Base-by-base conservation (phyloP, 257 asterid species). In the Cordia subcordata region DNA sequence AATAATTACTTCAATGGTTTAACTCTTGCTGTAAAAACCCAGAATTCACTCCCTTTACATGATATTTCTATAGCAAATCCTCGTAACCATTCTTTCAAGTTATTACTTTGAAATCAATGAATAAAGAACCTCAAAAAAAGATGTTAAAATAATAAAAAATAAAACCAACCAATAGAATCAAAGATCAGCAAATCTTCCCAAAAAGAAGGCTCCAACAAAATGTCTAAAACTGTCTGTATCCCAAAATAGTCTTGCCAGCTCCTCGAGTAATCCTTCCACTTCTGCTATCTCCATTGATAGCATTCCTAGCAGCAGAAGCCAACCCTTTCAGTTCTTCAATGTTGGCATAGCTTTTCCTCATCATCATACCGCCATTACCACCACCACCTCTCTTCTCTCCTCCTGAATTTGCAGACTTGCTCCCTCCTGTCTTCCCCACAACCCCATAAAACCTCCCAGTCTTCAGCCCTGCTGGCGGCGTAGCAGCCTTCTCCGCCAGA, bases 291-390 rank as follows among this genome's bases (percentile, higher is more conserved):
- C 79, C 85, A 69, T 55, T 76, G 37, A 81, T 82, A 4, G 82
- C 85, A 21, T 58, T 81, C 45, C 82, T 79, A 0, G 88, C 84
- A 60, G 79, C 82, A 13, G 72, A 73, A 33, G 72, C 71, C 68
- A 79, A 57, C 8, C 91, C 87, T 72, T 82, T 86, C 75, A 88
- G 46, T 15, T 80, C 99, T 55, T 75, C 91, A 57, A 88, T 49
- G 56, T 74, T 84, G 0, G 96, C 99, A 37, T 80, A 85, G 79
- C 99, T 92, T 65, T 88, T 92, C 75, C 97, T 79, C 8, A 75
- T 76, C 86, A 77, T 71, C 64, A 87, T 16, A 39, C 88, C 94
- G n/a, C n/a, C n/a, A n/a, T n/a, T n/a, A 10, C 92, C 94, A 27
- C 35, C 35, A 27, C 35, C 35, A 27, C 35, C 23, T 69, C 68